A percentile compares a stretch with the other conserved stretches of the same genome.
These are phyloP conservation scores for Cutaneotrichosporon sp. DNA, from an alignment of 1,284 basidiomycete species.

Conservation along the genomic window DNA sequence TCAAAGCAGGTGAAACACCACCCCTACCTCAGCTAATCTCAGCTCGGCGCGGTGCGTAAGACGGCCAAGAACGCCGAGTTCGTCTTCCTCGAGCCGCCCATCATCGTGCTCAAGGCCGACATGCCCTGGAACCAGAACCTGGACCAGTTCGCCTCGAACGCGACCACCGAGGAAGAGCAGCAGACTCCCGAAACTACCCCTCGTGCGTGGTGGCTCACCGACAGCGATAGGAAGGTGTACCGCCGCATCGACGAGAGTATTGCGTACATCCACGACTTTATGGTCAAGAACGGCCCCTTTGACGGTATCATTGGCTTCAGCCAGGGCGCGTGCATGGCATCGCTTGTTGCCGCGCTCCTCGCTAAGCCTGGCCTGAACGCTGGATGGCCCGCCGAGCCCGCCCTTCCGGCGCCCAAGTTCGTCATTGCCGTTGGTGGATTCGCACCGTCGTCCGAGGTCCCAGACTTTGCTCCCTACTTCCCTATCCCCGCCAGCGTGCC, in stretches of 20 bases:
- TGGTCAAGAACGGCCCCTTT: constrained; percentile 54
- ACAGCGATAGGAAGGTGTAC: constrained; percentile 56
- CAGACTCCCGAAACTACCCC: constrained; percentile 63
- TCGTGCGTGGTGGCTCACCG: constrained; percentile 72
- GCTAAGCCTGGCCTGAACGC: constrained; percentile 62
- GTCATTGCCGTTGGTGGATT: constrained; percentile 60
- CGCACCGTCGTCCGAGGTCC: constrained; percentile 38
- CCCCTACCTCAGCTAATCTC: constrained; percentile 1
- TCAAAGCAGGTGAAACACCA: constrained; percentile 67
- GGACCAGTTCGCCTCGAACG: constrained; percentile 61
- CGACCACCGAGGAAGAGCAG: constrained; percentile 57
- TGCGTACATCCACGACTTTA: constrained; percentile 53
- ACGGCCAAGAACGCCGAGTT: constrained; percentile 58
- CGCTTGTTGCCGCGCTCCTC: constrained; percentile 67
- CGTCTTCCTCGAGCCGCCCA: constrained; percentile 72
- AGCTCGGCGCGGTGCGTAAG: constrained; percentile 51
- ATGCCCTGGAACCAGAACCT: constrained; percentile 58
- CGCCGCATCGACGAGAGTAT: constrained; percentile 62
- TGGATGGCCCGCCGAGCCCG: constrained; percentile 64
- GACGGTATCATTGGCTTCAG: constrained; percentile 79
- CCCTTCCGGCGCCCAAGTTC: constrained; percentile 65
- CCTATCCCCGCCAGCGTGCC: constrained; percentile 59
- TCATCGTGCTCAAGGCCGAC: constrained; percentile 70
- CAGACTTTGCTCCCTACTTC: constrained; percentile 57
- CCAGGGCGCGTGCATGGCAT: constrained; percentile 79